These are phyloP conservation scores for Globisporangium nodosum DNA, from an alignment of 352 stramenopile genomes.

Conservation along the genomic window DNA sequence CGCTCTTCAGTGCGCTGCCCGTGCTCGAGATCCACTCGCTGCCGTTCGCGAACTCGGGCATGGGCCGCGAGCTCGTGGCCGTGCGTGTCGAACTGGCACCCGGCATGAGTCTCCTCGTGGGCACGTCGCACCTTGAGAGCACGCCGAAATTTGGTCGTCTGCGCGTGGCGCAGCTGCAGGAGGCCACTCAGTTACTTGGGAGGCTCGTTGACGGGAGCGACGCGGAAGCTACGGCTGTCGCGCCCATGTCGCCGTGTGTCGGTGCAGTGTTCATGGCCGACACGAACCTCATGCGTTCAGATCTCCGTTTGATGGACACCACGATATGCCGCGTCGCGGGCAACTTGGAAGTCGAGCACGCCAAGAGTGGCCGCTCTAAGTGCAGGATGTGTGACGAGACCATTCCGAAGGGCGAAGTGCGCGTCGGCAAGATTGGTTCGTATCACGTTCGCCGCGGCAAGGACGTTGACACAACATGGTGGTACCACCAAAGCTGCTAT, in stretches of 20 bases:
- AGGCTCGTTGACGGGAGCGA: conserved; percentile 30
- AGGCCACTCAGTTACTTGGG: conserved; percentile 42
- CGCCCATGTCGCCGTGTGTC: conserved; percentile 23
- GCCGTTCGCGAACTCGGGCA: conserved; percentile 66
- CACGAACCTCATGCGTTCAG: conserved; percentile 53
- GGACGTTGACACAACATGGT: conserved; percentile 42
- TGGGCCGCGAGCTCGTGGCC: conserved; percentile 64
- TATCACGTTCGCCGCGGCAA: conserved; percentile 38
- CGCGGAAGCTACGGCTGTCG: conserved; percentile 3
- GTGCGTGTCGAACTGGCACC: conserved; percentile 48
- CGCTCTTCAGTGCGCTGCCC: conserved; percentile 70
- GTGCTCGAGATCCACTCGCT: conserved; percentile 50
- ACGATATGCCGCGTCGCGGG: conserved; percentile 15
- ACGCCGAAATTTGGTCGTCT: conserved; percentile 42
- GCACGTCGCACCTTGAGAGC: conserved; percentile 69
- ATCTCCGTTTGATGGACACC: conserved; percentile 58
- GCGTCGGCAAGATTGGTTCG: conserved; percentile 50
- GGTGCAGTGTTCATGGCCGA: conserved; percentile 76
- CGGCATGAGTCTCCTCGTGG: conserved; percentile 43
- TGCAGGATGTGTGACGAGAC: conserved; percentile 39
- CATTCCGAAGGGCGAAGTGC: conserved; percentile 41
- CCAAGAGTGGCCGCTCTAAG: conserved; percentile 45
- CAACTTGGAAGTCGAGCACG: conserved; percentile 47
- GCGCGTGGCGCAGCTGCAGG: conserved; percentile 47
- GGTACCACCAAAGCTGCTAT: conserved; percentile 60